Percentiles rank a stretch among this genome's conserved stretches.
Conservation (phyloP, 2,329 filamentous ascomycete genomes). For the Diplodia scrobiculata region DNA sequence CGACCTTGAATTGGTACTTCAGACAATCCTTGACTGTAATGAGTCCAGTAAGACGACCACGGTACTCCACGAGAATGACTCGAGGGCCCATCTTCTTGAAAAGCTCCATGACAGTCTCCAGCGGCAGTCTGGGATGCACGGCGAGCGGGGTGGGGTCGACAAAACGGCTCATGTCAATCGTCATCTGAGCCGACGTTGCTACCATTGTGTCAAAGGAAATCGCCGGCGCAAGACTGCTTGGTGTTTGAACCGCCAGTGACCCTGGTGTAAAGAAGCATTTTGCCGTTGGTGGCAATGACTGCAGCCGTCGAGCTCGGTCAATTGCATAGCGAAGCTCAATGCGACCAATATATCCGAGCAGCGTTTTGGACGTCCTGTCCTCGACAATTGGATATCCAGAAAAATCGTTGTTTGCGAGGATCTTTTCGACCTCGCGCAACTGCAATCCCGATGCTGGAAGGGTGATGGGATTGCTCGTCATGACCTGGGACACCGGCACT, state of each 20-base stretch:
- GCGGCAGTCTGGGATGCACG: constrained; percentile 83
- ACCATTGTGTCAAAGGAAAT: constrained; percentile 63
- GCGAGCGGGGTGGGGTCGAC: constrained; percentile 87
- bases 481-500: constrained; percentile 86
- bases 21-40: constrained; percentile 97
- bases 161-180: constrained; percentile 80
- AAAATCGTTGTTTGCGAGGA: constrained; percentile 77
- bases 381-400: constrained; percentile 94
- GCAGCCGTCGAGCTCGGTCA: constrained; percentile 72
- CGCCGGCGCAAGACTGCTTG: constrained; percentile 41
- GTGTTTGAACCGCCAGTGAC: constrained; percentile 31
- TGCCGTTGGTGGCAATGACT: constrained; percentile 65
- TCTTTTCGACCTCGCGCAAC: constrained; percentile 72
- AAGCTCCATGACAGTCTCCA: constrained; percentile 97
- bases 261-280: constrained; percentile 70
- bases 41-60: constrained; percentile 77
- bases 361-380: constrained; percentile 66
- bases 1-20: constrained; percentile 95
- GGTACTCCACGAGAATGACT: constrained; percentile 89
- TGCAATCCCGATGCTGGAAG: constrained; percentile 74
- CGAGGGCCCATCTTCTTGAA: constrained; percentile 97
- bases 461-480: constrained; percentile 75
- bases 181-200: constrained; percentile 58
- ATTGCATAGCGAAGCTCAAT: constrained; percentile 91
- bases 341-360: constrained; percentile 89